Base-by-base conservation (phyloP, 257 asterid species). In the Solanum dulcamara region DNA sequence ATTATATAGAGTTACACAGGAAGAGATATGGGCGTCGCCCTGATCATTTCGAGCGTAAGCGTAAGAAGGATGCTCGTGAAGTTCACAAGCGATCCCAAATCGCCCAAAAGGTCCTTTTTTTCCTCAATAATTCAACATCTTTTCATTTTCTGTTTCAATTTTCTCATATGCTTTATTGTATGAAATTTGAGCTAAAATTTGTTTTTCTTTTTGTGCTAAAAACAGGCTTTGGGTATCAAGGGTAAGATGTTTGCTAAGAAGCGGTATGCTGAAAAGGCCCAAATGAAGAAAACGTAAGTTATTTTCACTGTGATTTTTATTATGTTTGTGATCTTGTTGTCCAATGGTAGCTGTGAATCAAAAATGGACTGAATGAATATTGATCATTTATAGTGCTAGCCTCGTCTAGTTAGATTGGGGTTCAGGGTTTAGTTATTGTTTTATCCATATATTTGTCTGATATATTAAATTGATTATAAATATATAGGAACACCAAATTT, bases 21-120 rank as follows among this genome's bases (percentile, higher is more conserved):
- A 96, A 96, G 93, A 93, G 98, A 88, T 6, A 89, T 90, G 99
- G 99, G 38, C 90, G 91, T 75, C 99, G 99, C 92, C 97, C 38
- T 86, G 98, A 96, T 88, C 94, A 94, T 90, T 91, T 91, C 87
- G 98, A 95, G 90, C 95, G 97, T 80, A 94, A 93, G 46, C 98
- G 98, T 67, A 97, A 95, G 98, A 95, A 91, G 97, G 93, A 95
- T 87, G 98, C 98, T 60, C 98, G 99, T 85, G 97, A 93, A 90
- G 98, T 92, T 91, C 98, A 97, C 90, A 92, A 90, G 92, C 95
- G 89, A 83, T 97, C 99, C 64, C 91, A 90, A 84, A 85, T 86
- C 42, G 98, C 98, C 40, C 98, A 95, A 86, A 91, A 89, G 86
- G 99, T 96, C 10, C 28, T 14, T 42, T 13, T 60, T 42, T 12